These are phyloP conservation scores for Colletotrichum spinosum DNA, from an alignment of 2,329 filamentous ascomycete species.

Conservation along the genomic window DNA sequence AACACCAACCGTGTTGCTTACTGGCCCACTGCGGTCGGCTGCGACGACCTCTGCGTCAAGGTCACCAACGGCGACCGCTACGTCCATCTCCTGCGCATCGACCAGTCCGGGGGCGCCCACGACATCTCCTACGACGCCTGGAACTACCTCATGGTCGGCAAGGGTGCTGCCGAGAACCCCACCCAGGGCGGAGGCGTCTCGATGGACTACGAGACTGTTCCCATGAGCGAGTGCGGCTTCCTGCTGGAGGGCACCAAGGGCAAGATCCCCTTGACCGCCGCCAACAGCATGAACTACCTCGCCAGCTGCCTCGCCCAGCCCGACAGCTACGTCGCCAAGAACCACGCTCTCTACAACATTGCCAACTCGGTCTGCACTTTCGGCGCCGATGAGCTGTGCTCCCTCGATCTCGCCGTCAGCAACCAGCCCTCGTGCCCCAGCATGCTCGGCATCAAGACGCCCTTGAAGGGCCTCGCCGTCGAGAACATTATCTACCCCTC, in stretches of 20 bases:
- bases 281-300: constrained; percentile 69
- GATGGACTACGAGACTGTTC: constrained; percentile 63
- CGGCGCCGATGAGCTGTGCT: constrained; percentile 64
- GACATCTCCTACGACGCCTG: constrained; percentile 73
- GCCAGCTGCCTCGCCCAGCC: constrained; percentile 57
- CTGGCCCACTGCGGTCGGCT: constrained; percentile 66
- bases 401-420: constrained; percentile 56
- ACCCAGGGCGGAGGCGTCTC: constrained; percentile 60
- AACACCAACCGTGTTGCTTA: constrained; percentile 71
- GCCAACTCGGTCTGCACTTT: constrained; percentile 60
- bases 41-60: constrained; percentile 68
- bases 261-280: constrained; percentile 65
- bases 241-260: constrained; percentile 56
- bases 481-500: constrained; percentile 65
- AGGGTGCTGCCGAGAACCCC: constrained; percentile 58
- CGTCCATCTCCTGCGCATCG: constrained; percentile 69
- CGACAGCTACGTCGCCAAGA: constrained; percentile 63
- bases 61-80: constrained; percentile 60
- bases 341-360: constrained; percentile 66
- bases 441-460: constrained; percentile 50
- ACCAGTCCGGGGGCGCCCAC: constrained; percentile 66
- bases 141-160: constrained; percentile 67
- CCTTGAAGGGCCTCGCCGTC: constrained; percentile 53
- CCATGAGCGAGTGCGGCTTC: constrained; percentile 59
- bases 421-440: constrained; percentile 66